Base-by-base conservation (phyloP, 2,329 filamentous ascomycete genomes). In the Claviceps arundinis region DNA sequence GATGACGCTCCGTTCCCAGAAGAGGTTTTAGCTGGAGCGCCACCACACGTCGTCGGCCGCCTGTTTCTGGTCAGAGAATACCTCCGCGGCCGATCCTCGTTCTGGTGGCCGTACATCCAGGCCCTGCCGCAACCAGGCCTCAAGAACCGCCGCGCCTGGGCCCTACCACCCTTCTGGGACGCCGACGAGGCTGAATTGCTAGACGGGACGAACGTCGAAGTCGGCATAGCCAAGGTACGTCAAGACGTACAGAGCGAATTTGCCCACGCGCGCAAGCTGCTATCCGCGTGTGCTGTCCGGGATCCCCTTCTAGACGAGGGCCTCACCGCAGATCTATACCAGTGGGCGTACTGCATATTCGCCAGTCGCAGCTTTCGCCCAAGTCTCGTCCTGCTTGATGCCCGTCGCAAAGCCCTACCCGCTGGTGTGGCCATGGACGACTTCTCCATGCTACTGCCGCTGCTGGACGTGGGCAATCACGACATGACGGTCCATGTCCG, bases 401-500 rank as follows among this genome's bases (percentile, higher is more conserved):
- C 59, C 2, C 55, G 17, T 59, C 52, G 48, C 51, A 47, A 26
- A 2, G 41, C 24, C 55, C 61, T 70, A 3, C 63, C 68, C 0
- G 52, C 65, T 1, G 62, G 63, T 8, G 60, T 65, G 1, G 56
- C 62, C 37, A 37, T 71, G 4, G 79, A 84, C 50, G 78, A 81
- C 58, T 83, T 86, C 54, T 84, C 83, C 1, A 73, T 88, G 7
- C 70, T 89, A 5, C 71, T 88, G 37, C 85, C 85, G 1, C 70
- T 88, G 3, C 77, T 87, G 52, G 85, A 89, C 61, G 73, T 89
- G 30, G 80, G 79, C 11, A 89, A 89, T 60, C 85, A 89, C 61
- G 76, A 78, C 50, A 81, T 82, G 47, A 67, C 75, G 19, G 75
- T 81, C 0, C 68, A 73, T 43, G 75, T 82, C 1, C 66, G 71